Percentiles rank a stretch among this genome's conserved stretches.
phyloP scores from a whole-genome alignment of 2,329 filamentous ascomycete species.

The Aspergillus pseudonomiae region DNA sequence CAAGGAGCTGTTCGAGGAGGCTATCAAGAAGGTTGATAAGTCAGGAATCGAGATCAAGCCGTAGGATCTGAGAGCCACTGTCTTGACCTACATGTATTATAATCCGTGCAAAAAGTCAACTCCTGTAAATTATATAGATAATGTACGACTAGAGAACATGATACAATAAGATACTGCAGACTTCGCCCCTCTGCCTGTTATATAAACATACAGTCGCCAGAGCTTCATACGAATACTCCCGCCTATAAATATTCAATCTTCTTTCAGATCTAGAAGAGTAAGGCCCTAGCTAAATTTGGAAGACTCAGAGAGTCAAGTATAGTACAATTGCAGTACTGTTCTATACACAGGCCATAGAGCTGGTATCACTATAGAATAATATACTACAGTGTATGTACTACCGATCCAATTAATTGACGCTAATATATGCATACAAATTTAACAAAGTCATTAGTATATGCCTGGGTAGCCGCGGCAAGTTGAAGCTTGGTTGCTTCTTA shows the following conservation, averaged over 20 bases:
- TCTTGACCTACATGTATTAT: not conserved
- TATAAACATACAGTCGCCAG: not conserved
- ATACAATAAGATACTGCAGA: not conserved
- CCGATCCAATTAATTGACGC: not conserved
- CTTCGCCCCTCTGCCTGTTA: not conserved
- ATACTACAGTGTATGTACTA: not conserved
- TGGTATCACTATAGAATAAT: not conserved
- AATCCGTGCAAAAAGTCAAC: not conserved
- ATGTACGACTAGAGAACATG: constrained; percentile 1
- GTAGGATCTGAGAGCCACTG: not conserved
- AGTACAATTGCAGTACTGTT: not conserved
- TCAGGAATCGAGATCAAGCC: constrained; percentile 15
- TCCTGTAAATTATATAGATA: constrained; percentile 10
- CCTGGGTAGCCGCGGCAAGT: not conserved
- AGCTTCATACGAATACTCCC: too few relatives aligned
- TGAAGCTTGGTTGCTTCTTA: not conserved
- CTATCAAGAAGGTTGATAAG: constrained; percentile 32
- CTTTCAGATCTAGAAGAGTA: not conserved
- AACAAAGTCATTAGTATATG: not conserved
- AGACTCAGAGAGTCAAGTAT: not conserved
- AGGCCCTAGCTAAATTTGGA: not conserved
- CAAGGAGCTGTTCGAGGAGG: constrained; percentile 69
- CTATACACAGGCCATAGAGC: not conserved
- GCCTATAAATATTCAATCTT: too few relatives aligned
- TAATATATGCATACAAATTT: not conserved